These are phyloP conservation scores for Hypoxylon sp. DNA, from an alignment of 2,329 filamentous ascomycete species.

Conservation along the genomic window DNA sequence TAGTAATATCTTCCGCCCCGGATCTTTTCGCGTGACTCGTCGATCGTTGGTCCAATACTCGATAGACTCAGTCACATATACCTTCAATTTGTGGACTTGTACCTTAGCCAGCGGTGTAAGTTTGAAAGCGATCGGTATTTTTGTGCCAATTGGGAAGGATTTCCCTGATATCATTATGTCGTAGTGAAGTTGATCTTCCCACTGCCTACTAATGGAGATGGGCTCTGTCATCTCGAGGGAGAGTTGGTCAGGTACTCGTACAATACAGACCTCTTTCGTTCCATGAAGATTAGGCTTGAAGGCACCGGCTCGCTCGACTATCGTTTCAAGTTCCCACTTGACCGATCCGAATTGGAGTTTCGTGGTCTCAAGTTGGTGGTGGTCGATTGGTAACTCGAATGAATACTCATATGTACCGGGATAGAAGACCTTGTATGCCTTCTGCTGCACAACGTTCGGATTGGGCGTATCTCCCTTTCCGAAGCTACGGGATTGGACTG, in stretches of 20 bases:
- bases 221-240: slow-evolving; percentile 93
- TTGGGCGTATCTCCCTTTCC: slow-evolving; percentile 81
- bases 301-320: slow-evolving; percentile 86
- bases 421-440: slow-evolving; percentile 88
- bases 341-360: slow-evolving; percentile 89
- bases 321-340: slow-evolving; percentile 88
- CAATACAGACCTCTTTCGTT: slow-evolving; percentile 84
- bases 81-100: slow-evolving; percentile 92
- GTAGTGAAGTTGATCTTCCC: slow-evolving; percentile 96
- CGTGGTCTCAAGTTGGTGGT: slow-evolving; percentile 89
- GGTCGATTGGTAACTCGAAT: slow-evolving; percentile 91
- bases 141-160: slow-evolving; percentile 89
- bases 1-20: slow-evolving; percentile 84
- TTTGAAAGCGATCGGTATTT: slow-evolving; percentile 94
- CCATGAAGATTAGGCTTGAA: slow-evolving; percentile 92
- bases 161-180: slow-evolving; percentile 97
- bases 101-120: slow-evolving; percentile 93
- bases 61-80: slow-evolving; percentile 89
- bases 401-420: slow-evolving; percentile 78
- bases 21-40: slow-evolving; percentile 86
- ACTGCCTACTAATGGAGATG: slow-evolving; percentile 92
- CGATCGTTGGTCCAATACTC: slow-evolving; percentile 93
- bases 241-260: slow-evolving; percentile 87
- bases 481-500: slow-evolving; percentile 87
- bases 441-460: slow-evolving; percentile 71